These are phyloP conservation scores for Colletotrichum sp. DNA, from an alignment of 2,329 filamentous ascomycete genomes.

Conservation along the genomic window DNA sequence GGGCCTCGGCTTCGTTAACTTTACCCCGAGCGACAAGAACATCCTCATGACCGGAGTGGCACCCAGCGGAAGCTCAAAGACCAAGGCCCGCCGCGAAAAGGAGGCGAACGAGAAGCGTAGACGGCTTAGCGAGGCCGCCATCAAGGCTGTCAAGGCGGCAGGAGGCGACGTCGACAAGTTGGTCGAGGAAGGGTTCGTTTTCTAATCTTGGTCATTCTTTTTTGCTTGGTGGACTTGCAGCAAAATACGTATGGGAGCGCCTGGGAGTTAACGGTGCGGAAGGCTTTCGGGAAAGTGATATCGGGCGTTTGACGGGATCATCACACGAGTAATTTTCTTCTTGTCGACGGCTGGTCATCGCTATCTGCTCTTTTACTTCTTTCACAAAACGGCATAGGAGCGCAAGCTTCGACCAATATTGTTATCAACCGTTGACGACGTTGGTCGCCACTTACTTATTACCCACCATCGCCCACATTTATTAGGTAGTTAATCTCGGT, in stretches of 20 bases:
- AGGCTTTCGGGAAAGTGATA: neutral
- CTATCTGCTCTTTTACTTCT: neutral
- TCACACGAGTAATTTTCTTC: neutral
- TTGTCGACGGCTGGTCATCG: neutral
- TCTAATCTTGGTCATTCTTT: constrained; percentile 29
- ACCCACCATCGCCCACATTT: neutral
- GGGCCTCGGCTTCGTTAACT: constrained; percentile 80
- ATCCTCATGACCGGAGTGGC: constrained; percentile 89
- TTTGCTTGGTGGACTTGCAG: neutral
- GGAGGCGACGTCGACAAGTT: constrained; percentile 68
- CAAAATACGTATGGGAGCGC: neutral
- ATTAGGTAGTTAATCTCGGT: constrained; percentile 7
- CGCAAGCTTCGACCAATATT: neutral
- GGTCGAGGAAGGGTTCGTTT: constrained; percentile 53
- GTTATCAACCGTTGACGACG: neutral
- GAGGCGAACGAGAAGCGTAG: constrained; percentile 81
- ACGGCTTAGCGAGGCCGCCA: constrained; percentile 69
- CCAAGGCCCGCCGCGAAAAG: constrained; percentile 88
- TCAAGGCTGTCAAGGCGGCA: constrained; percentile 71
- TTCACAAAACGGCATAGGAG: neutral
- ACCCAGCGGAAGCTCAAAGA: constrained; percentile 89
- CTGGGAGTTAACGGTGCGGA: constrained; percentile 3
- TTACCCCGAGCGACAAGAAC: constrained; percentile 78
- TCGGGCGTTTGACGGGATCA: constrained; percentile 5
- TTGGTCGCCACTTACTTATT: neutral